phyloP scores from a whole-genome alignment of 495 filamentous ascomycete species.

The Letharia columbiana region DNA sequence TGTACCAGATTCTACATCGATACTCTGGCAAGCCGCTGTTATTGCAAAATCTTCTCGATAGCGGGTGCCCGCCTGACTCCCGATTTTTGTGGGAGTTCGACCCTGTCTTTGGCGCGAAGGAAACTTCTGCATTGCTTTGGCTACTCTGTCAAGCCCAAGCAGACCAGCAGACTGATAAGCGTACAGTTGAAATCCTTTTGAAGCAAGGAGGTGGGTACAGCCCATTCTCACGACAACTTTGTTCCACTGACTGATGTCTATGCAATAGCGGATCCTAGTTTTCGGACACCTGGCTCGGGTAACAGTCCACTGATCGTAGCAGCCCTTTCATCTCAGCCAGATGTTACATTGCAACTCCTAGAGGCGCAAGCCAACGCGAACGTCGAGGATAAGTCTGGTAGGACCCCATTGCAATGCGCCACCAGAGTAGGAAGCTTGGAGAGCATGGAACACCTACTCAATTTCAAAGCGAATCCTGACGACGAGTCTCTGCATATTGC shows the following conservation, averaged over 20 bases:
- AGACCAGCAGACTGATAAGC: constrained; percentile 10
- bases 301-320: constrained; percentile 18
- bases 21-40: constrained; percentile 16
- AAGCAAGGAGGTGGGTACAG: constrained; percentile 11
- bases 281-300: constrained; percentile 14
- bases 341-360: constrained; percentile 12
- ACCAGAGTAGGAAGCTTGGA: constrained; percentile 2
- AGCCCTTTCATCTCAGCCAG: constrained; percentile 4
- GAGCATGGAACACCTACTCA: constrained; percentile 17
- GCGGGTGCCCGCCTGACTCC: constrained; percentile 15
- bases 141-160: constrained; percentile 20
- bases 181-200: constrained; percentile 13
- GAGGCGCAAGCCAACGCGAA: constrained; percentile 15
- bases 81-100: constrained; percentile 17
- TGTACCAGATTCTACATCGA: constrained; percentile 16
- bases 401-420: constrained; percentile 15
- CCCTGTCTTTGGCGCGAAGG: constrained; percentile 3
- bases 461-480: constrained; percentile 8
- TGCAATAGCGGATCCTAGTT: constrained; percentile 19
- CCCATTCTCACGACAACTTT: background rate
- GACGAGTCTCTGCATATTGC: constrained; percentile 23
- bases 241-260: background rate
- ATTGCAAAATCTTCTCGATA: constrained; percentile 17
- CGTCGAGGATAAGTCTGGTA: constrained; percentile 7
- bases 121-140: constrained; percentile 20